Evolutionary conservation across 116 monocot genomes (phyloP), one percentile per base, ranked within the genome.

Genomic region (Cymodocea nodosa): DNA sequence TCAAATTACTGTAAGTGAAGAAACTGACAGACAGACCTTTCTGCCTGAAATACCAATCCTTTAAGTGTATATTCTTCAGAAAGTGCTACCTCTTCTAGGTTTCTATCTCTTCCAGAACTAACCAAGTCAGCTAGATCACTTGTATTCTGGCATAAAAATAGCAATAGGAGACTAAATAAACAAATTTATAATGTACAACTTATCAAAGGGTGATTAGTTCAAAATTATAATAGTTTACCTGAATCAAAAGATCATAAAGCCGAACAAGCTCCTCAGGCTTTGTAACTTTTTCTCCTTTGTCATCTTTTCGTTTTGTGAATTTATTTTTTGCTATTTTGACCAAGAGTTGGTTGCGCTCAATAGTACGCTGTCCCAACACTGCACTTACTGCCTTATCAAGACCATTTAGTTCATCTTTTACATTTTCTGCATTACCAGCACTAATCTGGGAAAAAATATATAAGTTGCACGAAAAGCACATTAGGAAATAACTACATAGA

Each of bases 181-280:
- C 51, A 25, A 71, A 8, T 5, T 15, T 17, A 64, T 37, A 55
- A 62, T 58, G 9, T 20, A 53, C 15, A 19, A 6, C 35, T 23
- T 23, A 64, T 49, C 30, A 52, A 67, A 59, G 23, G 22, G 20
- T 23, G 13, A 57, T 49, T 3, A 23, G 49, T 24, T 24, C 52
- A 54, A 67, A 18, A 25, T 35, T 58, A 57, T n/a, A 40, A 8
- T 14, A 54, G 15, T 54, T 34, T 60, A 98, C 98, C 89, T 99
- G 98, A 56, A 99, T 86, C 57, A 89, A 64, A 70, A 99, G 98
- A 80, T 99, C 98, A 76, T 81, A 99, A 23, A 99, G 67, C 35
- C 89, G 92, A 76, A 99, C 92, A 75, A 99, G 92, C 68, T 99
- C 98, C 74, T 99, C 92, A 35, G 98, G 98, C 67, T 89, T 89